Evolutionary conservation across 305 asterid species (phyloP).

Genomic region (Fraxinus albicans): DNA sequence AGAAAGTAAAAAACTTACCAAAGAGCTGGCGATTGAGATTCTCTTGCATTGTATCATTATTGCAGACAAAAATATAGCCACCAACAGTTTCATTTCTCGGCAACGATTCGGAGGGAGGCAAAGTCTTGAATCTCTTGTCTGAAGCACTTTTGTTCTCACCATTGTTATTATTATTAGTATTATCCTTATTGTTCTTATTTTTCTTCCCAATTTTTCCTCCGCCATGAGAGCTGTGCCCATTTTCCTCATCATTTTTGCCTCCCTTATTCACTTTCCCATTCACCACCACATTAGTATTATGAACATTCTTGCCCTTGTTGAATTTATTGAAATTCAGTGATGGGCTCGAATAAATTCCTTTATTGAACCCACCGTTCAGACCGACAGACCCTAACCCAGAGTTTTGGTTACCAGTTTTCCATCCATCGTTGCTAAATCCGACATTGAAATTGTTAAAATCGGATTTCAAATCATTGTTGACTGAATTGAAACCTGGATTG

Average conservation of each 20-base stretch:
- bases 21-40: slow-evolving; percentile 93
- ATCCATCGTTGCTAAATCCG: slow-evolving; percentile 51
- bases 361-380: slow-evolving; percentile 84
- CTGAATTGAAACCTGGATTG: background rate
- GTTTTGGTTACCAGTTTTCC: slow-evolving; percentile 50
- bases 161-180: slow-evolving; percentile 7
- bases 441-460: slow-evolving; percentile 35
- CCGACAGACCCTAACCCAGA: slow-evolving; percentile 44
- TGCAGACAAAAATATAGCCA: slow-evolving; percentile 97
- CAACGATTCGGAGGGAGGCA: slow-evolving; percentile 87
- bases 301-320: slow-evolving; percentile 51
- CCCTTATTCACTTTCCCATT: slow-evolving; percentile 48
- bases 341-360: slow-evolving; percentile 63
- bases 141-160: slow-evolving; percentile 48
- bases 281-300: slow-evolving; percentile 39
- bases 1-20: slow-evolving; percentile 41
- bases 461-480: slow-evolving; percentile 35
- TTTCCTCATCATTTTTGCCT: slow-evolving; percentile 49
- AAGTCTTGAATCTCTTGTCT: slow-evolving; percentile 92
- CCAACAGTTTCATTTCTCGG: slow-evolving; percentile 96
- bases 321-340: slow-evolving; percentile 41
- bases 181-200: slow-evolving; percentile 48
- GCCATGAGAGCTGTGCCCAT: slow-evolving; percentile 13
- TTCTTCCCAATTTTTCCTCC: slow-evolving; percentile 65
- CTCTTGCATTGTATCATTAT: slow-evolving; percentile 96